Evolutionary conservation across 2,329 filamentous ascomycete genomes (phyloP).

Genomic region (Paraphaeosphaeria minitans): DNA sequence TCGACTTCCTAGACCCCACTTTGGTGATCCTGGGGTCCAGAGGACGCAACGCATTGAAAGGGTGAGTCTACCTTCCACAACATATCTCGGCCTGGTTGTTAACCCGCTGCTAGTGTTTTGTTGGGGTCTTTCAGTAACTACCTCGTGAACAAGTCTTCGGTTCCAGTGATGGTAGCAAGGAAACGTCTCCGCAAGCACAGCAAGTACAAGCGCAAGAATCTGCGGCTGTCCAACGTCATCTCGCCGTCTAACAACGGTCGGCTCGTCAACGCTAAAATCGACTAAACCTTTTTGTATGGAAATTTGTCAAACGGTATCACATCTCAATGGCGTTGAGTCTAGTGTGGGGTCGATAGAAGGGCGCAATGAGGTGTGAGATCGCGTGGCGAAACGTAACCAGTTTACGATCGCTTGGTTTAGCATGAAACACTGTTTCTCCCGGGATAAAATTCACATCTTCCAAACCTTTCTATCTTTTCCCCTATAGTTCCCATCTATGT

Average conservation of each 20-base stretch:
- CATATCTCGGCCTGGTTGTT: constrained; percentile 20
- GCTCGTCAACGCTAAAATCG: constrained; percentile 75
- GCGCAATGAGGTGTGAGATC: constrained; percentile 20
- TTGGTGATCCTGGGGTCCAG: constrained; percentile 91
- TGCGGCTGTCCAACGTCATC: constrained; percentile 82
- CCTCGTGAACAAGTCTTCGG: constrained; percentile 92
- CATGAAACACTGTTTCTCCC: constrained; percentile 25
- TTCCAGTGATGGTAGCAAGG: constrained; percentile 96
- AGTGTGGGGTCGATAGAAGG: constrained; percentile 11
- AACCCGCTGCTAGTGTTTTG: constrained; percentile 69
- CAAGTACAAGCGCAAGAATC: constrained; percentile 73
- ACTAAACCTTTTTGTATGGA: constrained; percentile 53
- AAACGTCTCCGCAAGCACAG: constrained; percentile 87
- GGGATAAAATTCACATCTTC: constrained; percentile 17
- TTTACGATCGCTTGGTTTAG: constrained; percentile 37
- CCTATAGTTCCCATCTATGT: neutral
- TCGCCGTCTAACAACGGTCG: constrained; percentile 68
- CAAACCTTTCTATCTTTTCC: constrained; percentile 19
- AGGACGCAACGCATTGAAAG: constrained; percentile 89
- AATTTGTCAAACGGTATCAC: constrained; percentile 42
- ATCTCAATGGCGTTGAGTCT: constrained; percentile 18
- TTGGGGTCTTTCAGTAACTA: constrained; percentile 98
- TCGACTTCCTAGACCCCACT: constrained; percentile 89
- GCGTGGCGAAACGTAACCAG: constrained; percentile 40
- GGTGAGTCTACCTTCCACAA: constrained; percentile 61